Percentiles rank a stretch among this genome's conserved stretches.
Conservation (phyloP, 352 stramenopile genomes). For the Halophytophthora batemanensis region DNA sequence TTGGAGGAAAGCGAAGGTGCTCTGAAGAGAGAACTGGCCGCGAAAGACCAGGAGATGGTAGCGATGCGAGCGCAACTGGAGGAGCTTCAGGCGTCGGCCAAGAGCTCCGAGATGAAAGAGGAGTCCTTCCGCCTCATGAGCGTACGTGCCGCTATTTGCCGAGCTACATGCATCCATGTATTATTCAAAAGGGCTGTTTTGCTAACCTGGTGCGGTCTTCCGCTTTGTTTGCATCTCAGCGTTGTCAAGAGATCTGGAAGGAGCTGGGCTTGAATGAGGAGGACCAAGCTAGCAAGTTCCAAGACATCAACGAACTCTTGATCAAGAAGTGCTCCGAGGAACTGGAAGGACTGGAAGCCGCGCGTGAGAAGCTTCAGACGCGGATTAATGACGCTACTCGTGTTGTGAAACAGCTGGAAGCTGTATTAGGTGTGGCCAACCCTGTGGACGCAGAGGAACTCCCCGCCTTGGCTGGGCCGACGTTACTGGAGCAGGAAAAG, state of each 20-base stretch:
- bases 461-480: constrained; percentile 25
- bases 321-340: constrained; percentile 62
- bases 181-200: neutral
- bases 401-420: constrained; percentile 46
- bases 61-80: constrained; percentile 24
- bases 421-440: constrained; percentile 29
- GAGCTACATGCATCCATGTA: neutral
- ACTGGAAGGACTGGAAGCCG: constrained; percentile 47
- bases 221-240: constrained; percentile 18
- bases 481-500: constrained; percentile 57
- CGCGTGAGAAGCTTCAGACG: constrained; percentile 40
- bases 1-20: constrained; percentile 22
- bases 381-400: constrained; percentile 40
- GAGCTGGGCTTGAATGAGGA: constrained; percentile 53
- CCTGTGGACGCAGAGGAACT: constrained; percentile 41
- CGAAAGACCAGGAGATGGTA: constrained; percentile 26
- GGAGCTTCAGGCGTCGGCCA: constrained; percentile 31
- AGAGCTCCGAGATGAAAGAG: constrained; percentile 50
- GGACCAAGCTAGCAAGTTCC: constrained; percentile 52
- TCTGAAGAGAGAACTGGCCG: constrained; percentile 23
- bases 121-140: constrained; percentile 58
- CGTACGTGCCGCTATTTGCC: constrained; percentile 25
- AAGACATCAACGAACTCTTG: constrained; percentile 57
- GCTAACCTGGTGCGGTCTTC: neutral
- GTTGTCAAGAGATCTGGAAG: constrained; percentile 67